A percentile compares a stretch with the other conserved stretches of the same genome.
phyloP scores from a whole-genome alignment of 352 stramenopile species.

The Stramenopiles sp. region DNA sequence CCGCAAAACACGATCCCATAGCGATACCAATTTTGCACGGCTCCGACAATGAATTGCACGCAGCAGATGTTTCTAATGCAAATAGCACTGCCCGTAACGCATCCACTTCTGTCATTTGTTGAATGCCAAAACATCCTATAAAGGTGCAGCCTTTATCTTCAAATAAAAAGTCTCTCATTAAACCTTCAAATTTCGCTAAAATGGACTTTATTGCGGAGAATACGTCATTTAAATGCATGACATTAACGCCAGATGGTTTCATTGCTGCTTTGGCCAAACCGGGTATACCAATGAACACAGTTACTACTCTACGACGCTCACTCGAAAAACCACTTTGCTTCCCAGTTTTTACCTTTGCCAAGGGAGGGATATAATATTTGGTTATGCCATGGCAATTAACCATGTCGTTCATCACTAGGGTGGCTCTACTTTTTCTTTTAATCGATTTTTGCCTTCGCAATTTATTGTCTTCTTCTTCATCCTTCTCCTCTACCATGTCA shows the following conservation, averaged over 20 bases:
- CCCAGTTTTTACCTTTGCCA: not conserved
- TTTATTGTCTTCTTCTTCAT: not conserved
- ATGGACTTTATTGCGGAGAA: not conserved
- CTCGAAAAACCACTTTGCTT: not conserved
- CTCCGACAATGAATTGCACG: not conserved
- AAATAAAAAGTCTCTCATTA: constrained; percentile 33
- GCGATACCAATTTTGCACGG: constrained; percentile 28
- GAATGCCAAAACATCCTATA: constrained; percentile 35
- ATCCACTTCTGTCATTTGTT: constrained; percentile 24
- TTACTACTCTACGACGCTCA: not conserved
- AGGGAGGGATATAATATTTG: not conserved
- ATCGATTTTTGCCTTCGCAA: not conserved
- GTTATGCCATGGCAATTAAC: not conserved
- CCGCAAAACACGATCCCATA: constrained; percentile 33
- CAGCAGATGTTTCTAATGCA: constrained; percentile 19
- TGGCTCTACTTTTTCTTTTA: not conserved
- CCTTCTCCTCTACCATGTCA: too few relatives aligned
- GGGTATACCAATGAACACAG: not conserved
- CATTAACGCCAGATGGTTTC: not conserved
- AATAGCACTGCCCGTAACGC: constrained; percentile 26
- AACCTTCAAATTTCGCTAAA: constrained; percentile 20
- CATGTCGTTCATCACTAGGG: not conserved
- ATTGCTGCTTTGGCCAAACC: not conserved
- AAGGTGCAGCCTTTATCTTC: constrained; percentile 39
- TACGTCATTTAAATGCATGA: not conserved